These are phyloP conservation scores for Talaromyces sp. DNA, from an alignment of 2,329 filamentous ascomycete species.

Conservation along the genomic window DNA sequence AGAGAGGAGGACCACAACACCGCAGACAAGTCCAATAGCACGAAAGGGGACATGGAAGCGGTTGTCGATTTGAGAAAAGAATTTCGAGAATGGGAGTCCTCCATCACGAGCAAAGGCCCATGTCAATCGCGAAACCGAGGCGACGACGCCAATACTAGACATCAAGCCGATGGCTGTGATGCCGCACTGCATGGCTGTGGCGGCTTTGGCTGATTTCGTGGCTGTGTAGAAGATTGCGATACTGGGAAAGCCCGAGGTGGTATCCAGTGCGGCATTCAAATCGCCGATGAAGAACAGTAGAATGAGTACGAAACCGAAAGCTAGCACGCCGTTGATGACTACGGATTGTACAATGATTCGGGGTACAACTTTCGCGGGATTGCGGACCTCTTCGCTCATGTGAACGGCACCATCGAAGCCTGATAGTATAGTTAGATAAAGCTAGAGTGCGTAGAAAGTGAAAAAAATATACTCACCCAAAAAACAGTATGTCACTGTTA, in stretches of 20 bases:
- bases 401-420: slow-evolving; percentile 52
- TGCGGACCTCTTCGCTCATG: slow-evolving; percentile 48
- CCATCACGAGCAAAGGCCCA: slow-evolving; percentile 54
- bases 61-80: slow-evolving; percentile 26
- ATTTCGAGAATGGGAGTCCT: slow-evolving; percentile 38
- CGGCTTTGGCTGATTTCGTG: slow-evolving; percentile 42
- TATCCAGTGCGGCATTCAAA: slow-evolving; percentile 33
- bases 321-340: slow-evolving; percentile 44
- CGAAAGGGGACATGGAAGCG: slow-evolving; percentile 37
- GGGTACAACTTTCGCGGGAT: slow-evolving; percentile 49
- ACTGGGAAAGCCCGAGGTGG: slow-evolving; percentile 40
- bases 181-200: slow-evolving; percentile 43
- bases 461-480: slow-evolving; percentile 24
- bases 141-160: slow-evolving; percentile 44
- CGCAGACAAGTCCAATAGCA: slow-evolving; percentile 36
- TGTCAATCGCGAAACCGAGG: slow-evolving; percentile 50
- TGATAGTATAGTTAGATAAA: slow-evolving; percentile 18
- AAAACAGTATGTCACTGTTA: slow-evolving; percentile 32
- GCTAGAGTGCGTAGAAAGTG: background rate
- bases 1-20: slow-evolving; percentile 36
- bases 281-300: slow-evolving; percentile 48
- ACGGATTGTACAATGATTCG: slow-evolving; percentile 47
- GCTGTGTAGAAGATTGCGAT: slow-evolving; percentile 45
- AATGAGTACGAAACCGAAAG: slow-evolving; percentile 43
- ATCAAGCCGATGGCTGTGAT: slow-evolving; percentile 42